A percentile compares a stretch with the other conserved stretches of the same genome.
phyloP scores from a whole-genome alignment of 371 early-diverging fungal genomes.

The Circinella minor region DNA sequence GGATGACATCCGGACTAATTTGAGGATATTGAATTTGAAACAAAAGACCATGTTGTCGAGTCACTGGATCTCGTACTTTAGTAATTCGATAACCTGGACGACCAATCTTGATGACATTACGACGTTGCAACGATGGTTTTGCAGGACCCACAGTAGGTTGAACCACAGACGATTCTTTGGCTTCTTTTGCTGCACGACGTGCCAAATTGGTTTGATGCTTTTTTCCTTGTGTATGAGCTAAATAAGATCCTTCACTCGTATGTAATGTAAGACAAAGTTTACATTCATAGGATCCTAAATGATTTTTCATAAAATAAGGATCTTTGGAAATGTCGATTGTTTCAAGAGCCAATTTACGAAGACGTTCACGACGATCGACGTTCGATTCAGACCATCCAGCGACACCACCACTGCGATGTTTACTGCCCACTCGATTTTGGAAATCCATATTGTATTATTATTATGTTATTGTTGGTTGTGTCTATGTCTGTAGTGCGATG shows the following conservation, averaged over 20 bases:
- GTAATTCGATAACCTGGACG: slow-evolving; percentile 98
- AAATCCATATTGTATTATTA: slow-evolving; percentile 60
- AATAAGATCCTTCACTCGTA: slow-evolving; percentile 95
- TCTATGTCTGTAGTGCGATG: background rate
- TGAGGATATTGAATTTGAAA: slow-evolving; percentile 96
- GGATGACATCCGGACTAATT: slow-evolving; percentile 76
- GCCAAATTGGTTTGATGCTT: slow-evolving; percentile 98
- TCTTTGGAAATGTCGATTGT: slow-evolving; percentile 97
- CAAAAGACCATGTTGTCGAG: slow-evolving; percentile 88
- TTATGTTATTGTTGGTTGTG: background rate
- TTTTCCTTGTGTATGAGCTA: slow-evolving; percentile 98
- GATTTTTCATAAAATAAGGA: slow-evolving; percentile 98
- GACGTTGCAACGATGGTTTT: slow-evolving; percentile 48
- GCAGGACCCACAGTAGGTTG: slow-evolving; percentile 60
- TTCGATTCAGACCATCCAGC: slow-evolving; percentile 86
- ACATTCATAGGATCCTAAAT: slow-evolving; percentile 97
- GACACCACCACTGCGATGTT: slow-evolving; percentile 91
- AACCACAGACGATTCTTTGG: slow-evolving; percentile 66
- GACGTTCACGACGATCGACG: slow-evolving; percentile 93
- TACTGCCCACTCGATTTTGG: slow-evolving; percentile 90
- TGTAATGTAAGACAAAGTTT: slow-evolving; percentile 95
- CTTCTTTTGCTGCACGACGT: slow-evolving; percentile 92
- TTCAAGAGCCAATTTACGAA: slow-evolving; percentile 94
- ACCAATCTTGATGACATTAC: slow-evolving; percentile 92
- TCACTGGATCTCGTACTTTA: slow-evolving; percentile 89